These are phyloP conservation scores for Casaregolazyma lundiana DNA, from an alignment of 1,139 yeast genomes.

Conservation along the genomic window DNA sequence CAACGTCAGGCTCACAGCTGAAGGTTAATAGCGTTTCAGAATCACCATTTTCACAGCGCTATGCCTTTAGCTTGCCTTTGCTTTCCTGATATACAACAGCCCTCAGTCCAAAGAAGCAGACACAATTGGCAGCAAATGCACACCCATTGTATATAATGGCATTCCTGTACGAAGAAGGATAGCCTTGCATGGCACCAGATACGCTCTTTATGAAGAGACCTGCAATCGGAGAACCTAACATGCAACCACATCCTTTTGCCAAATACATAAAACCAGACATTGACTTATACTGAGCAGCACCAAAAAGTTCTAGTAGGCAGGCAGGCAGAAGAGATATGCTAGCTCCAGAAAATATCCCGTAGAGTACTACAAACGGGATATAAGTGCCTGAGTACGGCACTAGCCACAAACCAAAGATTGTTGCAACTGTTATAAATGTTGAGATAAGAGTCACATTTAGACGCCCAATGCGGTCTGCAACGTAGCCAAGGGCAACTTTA, in stretches of 20 bases:
- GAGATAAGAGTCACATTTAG: slow-evolving; percentile 39
- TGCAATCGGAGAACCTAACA: slow-evolving; percentile 26
- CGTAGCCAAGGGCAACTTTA: slow-evolving; percentile 38
- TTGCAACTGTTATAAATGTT: slow-evolving; percentile 33
- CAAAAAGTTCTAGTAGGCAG: slow-evolving; percentile 40
- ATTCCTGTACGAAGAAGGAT: slow-evolving; percentile 15
- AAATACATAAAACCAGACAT: slow-evolving; percentile 23
- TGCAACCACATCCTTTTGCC: slow-evolving; percentile 22
- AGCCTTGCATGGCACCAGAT: slow-evolving; percentile 1
- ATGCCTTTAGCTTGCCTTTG: background rate
- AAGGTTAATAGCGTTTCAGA: background rate
- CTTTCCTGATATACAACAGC: background rate
- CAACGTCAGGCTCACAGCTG: background rate
- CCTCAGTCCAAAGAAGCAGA: slow-evolving; percentile 6
- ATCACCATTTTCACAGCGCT: background rate
- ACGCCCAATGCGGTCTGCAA: slow-evolving; percentile 39
- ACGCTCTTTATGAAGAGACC: slow-evolving; percentile 19
- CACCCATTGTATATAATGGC: slow-evolving; percentile 23
- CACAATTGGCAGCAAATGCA: slow-evolving; percentile 11
- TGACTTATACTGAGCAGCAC: slow-evolving; percentile 26
- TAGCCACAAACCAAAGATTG: slow-evolving; percentile 38
- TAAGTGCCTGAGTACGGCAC: slow-evolving; percentile 31
- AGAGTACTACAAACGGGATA: slow-evolving; percentile 36
- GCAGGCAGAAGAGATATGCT: slow-evolving; percentile 41
- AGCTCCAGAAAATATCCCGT: slow-evolving; percentile 35